Percentiles rank a stretch among this genome's conserved stretches.
These are phyloP conservation scores for Dactylellina cionopaga DNA, from an alignment of 2,329 filamentous ascomycete species.

Conservation along the genomic window DNA sequence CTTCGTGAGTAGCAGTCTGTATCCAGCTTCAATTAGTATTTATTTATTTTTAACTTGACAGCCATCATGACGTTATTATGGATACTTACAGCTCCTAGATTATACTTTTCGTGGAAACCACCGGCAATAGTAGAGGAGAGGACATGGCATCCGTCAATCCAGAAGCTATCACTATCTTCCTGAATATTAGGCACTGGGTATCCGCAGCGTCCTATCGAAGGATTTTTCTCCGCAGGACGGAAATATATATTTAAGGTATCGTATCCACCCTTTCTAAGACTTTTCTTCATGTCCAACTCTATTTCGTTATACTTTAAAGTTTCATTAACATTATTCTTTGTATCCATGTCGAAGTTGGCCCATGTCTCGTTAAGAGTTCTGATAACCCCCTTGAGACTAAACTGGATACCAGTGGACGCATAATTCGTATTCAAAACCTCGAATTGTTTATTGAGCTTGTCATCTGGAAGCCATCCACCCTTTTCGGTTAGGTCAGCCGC, in stretches of 20 bases:
- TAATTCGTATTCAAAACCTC: slow-evolving; percentile 64
- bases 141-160: slow-evolving; percentile 61
- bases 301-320: slow-evolving; percentile 38
- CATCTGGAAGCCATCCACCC: slow-evolving; percentile 56
- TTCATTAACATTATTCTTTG: too few relatives aligned
- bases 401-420: slow-evolving; percentile 62
- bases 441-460: slow-evolving; percentile 54
- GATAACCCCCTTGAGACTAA: slow-evolving; percentile 63
- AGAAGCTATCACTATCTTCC: slow-evolving; percentile 59
- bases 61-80: neutral
- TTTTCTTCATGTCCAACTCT: slow-evolving; percentile 63
- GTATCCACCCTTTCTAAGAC: slow-evolving; percentile 64
- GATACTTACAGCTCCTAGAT: neutral
- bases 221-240: slow-evolving; percentile 48
- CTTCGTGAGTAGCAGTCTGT: slow-evolving; percentile 56
- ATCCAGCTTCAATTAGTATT: neutral
- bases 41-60: neutral
- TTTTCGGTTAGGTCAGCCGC: slow-evolving; percentile 51
- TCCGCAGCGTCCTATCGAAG: slow-evolving; percentile 23
- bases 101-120: slow-evolving; percentile 59
- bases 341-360: slow-evolving; percentile 57
- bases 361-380: slow-evolving; percentile 65
- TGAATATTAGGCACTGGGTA: slow-evolving; percentile 52
- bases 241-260: slow-evolving; percentile 59
- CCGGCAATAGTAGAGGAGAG: slow-evolving; percentile 61